phyloP scores from a whole-genome alignment of 805 yeast genomes.

The Candida namnaoensis region DNA sequence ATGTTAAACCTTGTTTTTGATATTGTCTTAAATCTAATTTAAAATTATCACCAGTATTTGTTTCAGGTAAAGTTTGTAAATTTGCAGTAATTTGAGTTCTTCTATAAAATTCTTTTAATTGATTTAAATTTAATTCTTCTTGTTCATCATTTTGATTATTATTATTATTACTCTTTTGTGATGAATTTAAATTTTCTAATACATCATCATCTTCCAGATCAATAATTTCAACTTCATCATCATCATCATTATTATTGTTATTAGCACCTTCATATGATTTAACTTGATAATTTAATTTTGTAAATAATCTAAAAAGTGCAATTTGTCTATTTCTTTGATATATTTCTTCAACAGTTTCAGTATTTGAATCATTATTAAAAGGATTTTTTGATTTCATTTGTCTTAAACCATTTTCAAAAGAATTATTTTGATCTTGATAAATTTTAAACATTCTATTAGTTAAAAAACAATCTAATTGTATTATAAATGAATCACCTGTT shows the following conservation, averaged over 20 bases:
- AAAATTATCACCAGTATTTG: conserved; percentile 43
- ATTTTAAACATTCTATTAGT: conserved; percentile 23
- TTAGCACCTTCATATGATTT: conserved; percentile 7
- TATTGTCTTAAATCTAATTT: conserved; percentile 57
- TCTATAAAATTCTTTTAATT: conserved; percentile 65
- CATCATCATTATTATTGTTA: conserved; percentile 8
- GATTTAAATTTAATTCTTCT: conserved; percentile 54
- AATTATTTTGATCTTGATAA: conserved; percentile 6
- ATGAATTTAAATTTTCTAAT: conserved; percentile 6
- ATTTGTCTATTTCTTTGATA: conserved; percentile 41
- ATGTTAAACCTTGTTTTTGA: conserved; percentile 77
- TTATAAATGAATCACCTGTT: conserved; percentile 68
- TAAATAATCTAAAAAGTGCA: conserved; percentile 48
- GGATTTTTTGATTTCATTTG: conserved; percentile 5
- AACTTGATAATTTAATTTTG: conserved; percentile 30
- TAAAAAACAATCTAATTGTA: conserved; percentile 63
- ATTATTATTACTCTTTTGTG: conserved; percentile 4
- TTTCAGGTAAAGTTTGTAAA: conserved; percentile 49
- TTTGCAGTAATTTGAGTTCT: conserved; percentile 60
- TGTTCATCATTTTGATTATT: conserved; percentile 15
- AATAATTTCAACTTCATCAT: conserved; percentile 19
- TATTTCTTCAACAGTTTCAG: conserved; percentile 48
- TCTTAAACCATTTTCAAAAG: conserved; percentile 14
- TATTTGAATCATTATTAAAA: conserved; percentile 12
- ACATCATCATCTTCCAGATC: conserved; percentile 27